Percentiles rank a stretch among this genome's conserved stretches.
Evolutionary conservation across 2,329 filamentous ascomycete genomes (phyloP).

Genomic region (Monilinia vaccinii-corymbosi): DNA sequence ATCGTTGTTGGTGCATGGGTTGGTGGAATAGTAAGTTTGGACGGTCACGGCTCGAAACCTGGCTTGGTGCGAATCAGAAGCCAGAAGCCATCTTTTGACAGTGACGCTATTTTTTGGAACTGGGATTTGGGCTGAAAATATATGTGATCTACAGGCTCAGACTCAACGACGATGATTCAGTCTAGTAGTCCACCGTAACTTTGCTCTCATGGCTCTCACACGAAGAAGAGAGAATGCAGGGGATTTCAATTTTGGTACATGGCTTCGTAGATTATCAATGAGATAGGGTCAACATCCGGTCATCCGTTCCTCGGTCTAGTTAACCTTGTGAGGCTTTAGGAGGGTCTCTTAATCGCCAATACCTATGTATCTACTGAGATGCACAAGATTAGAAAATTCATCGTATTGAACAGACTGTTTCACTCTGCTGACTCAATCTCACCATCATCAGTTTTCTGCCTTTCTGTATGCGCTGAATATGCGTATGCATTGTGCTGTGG

Average conservation of each 20-base stretch:
- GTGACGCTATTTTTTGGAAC: conserved; percentile 10
- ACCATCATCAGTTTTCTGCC: neutral
- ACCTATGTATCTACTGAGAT: conserved; percentile 4
- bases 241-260: conserved; percentile 24
- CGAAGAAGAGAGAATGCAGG: conserved; percentile 22
- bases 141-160: conserved; percentile 23
- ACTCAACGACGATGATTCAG: conserved; percentile 15
- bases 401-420: conserved; percentile 5
- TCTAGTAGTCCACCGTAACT: conserved; percentile 8
- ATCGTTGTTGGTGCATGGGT: neutral
- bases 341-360: conserved; percentile 7
- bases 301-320: conserved; percentile 7
- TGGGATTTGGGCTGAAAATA: conserved; percentile 17
- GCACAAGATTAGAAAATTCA: neutral
- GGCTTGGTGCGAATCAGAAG: conserved; percentile 6
- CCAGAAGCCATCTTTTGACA: conserved; percentile 6
- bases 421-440: conserved; percentile 4
- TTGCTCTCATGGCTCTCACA: conserved; percentile 3
- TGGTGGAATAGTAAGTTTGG: conserved; percentile 7
- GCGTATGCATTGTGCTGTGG: conserved; percentile 7
- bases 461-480: conserved; percentile 10
- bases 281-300: conserved; percentile 22
- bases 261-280: conserved; percentile 9
- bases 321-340: neutral
- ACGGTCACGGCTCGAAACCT: conserved; percentile 2